These are phyloP conservation scores for Xylaria venustula DNA, from an alignment of 495 filamentous ascomycete species.

Conservation along the genomic window DNA sequence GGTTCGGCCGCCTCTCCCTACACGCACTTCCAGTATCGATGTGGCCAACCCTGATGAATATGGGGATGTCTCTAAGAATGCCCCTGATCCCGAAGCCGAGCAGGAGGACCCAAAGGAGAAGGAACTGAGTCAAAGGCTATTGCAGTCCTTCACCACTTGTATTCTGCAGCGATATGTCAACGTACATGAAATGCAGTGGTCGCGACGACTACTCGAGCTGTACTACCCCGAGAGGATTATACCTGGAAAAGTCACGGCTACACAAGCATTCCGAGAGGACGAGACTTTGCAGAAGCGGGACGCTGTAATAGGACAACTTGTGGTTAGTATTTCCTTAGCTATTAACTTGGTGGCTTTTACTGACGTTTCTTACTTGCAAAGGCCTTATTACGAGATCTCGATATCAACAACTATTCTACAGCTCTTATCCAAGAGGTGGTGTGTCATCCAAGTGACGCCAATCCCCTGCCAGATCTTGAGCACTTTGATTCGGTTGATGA, in stretches of 20 bases:
- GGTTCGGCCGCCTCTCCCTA: conserved; percentile 72
- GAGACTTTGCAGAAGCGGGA: conserved; percentile 63
- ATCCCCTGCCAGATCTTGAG: conserved; percentile 39
- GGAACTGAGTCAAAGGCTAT: conserved; percentile 61
- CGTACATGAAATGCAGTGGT: conserved; percentile 67
- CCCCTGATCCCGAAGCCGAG: conserved; percentile 81
- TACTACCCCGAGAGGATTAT: conserved; percentile 61
- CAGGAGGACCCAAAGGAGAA: conserved; percentile 59
- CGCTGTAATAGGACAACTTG: conserved; percentile 72
- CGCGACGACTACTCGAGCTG: conserved; percentile 72
- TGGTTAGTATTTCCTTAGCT: conserved; percentile 48
- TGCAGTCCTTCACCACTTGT: conserved; percentile 86
- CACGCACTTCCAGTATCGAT: conserved; percentile 62
- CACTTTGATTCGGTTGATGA: conserved; percentile 52
- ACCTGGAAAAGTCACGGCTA: conserved; percentile 55
- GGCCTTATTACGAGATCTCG: conserved; percentile 73
- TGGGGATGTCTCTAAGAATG: conserved; percentile 50
- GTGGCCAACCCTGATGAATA: conserved; percentile 46
- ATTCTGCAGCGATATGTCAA: conserved; percentile 77
- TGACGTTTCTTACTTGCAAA: conserved; percentile 26
- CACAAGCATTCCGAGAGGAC: conserved; percentile 61
- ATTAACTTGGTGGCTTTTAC: background rate
- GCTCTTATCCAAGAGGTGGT: conserved; percentile 31
- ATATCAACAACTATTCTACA: conserved; percentile 35
- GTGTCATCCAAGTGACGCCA: conserved; percentile 27